Percentiles rank a stretch among this genome's conserved stretches.
Conservation (phyloP, 1,284 basidiomycete species). For the Schizophyllum commune region DNA sequence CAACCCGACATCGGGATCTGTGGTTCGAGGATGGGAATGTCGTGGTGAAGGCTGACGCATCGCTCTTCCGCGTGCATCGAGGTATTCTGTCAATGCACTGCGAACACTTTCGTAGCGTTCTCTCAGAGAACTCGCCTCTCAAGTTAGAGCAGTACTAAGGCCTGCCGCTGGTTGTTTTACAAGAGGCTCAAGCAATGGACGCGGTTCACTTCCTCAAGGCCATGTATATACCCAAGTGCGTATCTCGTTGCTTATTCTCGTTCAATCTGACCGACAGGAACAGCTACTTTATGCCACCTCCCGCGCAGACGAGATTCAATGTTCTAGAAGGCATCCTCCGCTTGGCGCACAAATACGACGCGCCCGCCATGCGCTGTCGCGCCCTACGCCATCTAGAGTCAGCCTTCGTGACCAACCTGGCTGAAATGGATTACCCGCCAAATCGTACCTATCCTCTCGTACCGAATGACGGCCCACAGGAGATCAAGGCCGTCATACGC, state of each 20-base stretch:
- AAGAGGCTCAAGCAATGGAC: neutral
- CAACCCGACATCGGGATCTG: neutral
- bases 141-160: constrained; percentile 5
- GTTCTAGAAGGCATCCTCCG: neutral
- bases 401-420: neutral
- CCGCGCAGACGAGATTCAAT: neutral
- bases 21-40: constrained; percentile 8
- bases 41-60: constrained; percentile 1
- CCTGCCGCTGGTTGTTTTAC: constrained; percentile 3
- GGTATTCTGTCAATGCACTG: neutral
- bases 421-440: neutral
- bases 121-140: neutral
- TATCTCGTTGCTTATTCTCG: neutral
- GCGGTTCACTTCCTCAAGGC: neutral
- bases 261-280: neutral
- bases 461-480: neutral
- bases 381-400: neutral
- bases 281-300: neutral
- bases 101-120: constrained; percentile 1
- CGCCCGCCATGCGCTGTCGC: neutral
- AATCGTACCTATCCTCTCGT: neutral
- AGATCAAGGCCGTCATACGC: neutral
- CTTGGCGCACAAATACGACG: neutral
- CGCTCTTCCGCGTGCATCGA: constrained; percentile 6
- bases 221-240: neutral